A percentile compares a stretch with the other conserved stretches of the same genome.
Evolutionary conservation across 2,329 filamentous ascomycete species (phyloP).

Genomic region (Penicillium sp.): DNA sequence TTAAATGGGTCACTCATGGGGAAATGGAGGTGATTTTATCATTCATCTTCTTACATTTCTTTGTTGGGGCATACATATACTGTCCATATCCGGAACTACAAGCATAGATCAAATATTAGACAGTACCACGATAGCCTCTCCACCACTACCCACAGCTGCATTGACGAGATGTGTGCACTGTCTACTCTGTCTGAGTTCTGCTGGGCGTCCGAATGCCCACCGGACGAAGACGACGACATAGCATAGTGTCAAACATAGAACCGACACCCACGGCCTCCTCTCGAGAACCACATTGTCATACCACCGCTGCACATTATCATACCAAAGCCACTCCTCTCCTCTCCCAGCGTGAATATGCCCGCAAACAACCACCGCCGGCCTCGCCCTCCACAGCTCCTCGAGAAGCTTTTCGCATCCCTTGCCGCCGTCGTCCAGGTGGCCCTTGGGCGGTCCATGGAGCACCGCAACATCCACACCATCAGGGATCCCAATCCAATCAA

Average conservation of each 20-base stretch:
- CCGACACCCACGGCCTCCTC: neutral
- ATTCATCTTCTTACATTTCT: too few species aligned
- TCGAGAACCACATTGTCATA: neutral
- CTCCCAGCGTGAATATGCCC: constrained; percentile 1
- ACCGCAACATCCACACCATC: constrained; percentile 21
- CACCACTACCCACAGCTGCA: neutral
- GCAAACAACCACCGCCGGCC: neutral
- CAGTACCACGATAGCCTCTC: constrained; percentile 1
- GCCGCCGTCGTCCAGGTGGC: neutral
- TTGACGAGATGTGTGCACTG: constrained; percentile 3
- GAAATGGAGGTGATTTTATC: too few species aligned
- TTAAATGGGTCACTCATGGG: too few species aligned
- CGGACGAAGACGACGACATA: neutral
- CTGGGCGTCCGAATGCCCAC: neutral
- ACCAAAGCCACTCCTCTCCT: constrained; percentile 2
- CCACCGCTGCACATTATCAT: constrained; percentile 1
- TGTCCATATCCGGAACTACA: too few species aligned
- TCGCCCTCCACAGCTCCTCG: neutral
- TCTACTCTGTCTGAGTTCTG: neutral
- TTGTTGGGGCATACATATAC: too few species aligned
- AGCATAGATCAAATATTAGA: too few species aligned
- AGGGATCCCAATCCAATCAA: constrained; percentile 19
- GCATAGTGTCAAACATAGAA: neutral
- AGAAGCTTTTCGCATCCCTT: constrained; percentile 1
- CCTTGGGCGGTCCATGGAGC: constrained; percentile 20